Evolutionary conservation across 306 rosid genomes (phyloP), one percentile per base, ranked within the genome.

Genomic region (Medicago arabica): DNA sequence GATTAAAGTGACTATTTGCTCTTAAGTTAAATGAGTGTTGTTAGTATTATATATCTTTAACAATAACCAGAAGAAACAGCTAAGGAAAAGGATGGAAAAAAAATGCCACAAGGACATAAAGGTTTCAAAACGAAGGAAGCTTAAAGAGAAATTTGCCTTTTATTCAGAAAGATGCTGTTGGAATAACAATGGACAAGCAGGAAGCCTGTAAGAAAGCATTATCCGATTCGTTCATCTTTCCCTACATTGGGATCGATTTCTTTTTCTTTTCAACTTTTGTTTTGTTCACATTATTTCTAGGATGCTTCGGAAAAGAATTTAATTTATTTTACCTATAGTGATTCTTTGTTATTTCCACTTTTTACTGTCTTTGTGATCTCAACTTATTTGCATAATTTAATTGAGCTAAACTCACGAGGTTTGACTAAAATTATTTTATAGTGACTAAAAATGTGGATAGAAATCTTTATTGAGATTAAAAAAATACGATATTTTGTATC

Each of bases 211-310:
- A 10, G 51, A 85, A 83, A 70, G 71, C 81, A 70, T 57, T 64
- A 75, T 67, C 75, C 75, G 81, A 12, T 64, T 69, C 1, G 2
- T 66, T 40, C 18, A 19, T 23, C 54, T 75, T 69, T 81, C 12
- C 38, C 36, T 55, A 18, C 41, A 8, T 47, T 72, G 76, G 68
- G 53, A 51, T 62, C 14, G 8, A 17, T 69, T 79, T 70, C 75
- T 82, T 79, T 81, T 44, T 12, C 71, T 67, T 55, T 64, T 64
- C 50, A 10, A 62, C 87, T 81, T 84, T 84, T 34, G 53, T 23
- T 50, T 66, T 75, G 16, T 71, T 18, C 71, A 17, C 36, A 47
- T 70, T 54, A 77, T 82, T 73, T 82, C 34, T 68, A 13, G 57
- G 86, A 83, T 16, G 81, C 78, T 75, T 71, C 67, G 5, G 0